Base-by-base conservation (phyloP, 805 yeast genomes). In the Ogataea zsoltii region DNA sequence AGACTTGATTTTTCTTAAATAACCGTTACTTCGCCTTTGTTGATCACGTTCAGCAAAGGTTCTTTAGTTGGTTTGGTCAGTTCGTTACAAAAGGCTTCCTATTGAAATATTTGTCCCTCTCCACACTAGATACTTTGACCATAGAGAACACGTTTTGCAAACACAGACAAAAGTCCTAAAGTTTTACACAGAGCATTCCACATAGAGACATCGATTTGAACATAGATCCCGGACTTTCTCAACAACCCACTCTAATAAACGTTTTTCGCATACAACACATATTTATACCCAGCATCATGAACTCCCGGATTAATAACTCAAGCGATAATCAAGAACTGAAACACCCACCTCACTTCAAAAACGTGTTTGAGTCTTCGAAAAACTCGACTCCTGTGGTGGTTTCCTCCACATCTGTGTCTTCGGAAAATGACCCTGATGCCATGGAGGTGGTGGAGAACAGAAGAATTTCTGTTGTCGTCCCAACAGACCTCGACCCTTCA, bases 241-340 rank as follows among this genome's bases (percentile, higher is more conserved):
- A 23, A 4, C 12, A 23, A 7, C 14, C 4, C 18, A 14, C 18
- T 6, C 31, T 28, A 28, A 13, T n/a, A 28, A 28, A 28, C 15
- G 31, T 13, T 11, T 4, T 28, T 28, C 31, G 15, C 31, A 28
- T 28, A 21, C 25, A 21, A 6, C 25, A 21, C 25, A 21, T 21
- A 21, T 21, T 34, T 34, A 34, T 34, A 34, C 41, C 36, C 36
- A 63, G 55, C 31, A 28, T 28, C 31, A 71, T 70, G 74, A 68
- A 60, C 49, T 65, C 72, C 6, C 74, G 68, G 44, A 41, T 65
- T 28, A 69, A 71, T 46, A 68, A 71, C 48, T 58, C 69, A 16
- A 65, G 66, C 43, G 66, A 69, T 44, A 69, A 69, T 40, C 71
- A 68, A 45, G 69, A 68, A 45, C 21, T 54, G 41, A 45, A 57